These are phyloP conservation scores for Alternaria incomplexa DNA, from an alignment of 2,329 filamentous ascomycete species.

Conservation along the genomic window DNA sequence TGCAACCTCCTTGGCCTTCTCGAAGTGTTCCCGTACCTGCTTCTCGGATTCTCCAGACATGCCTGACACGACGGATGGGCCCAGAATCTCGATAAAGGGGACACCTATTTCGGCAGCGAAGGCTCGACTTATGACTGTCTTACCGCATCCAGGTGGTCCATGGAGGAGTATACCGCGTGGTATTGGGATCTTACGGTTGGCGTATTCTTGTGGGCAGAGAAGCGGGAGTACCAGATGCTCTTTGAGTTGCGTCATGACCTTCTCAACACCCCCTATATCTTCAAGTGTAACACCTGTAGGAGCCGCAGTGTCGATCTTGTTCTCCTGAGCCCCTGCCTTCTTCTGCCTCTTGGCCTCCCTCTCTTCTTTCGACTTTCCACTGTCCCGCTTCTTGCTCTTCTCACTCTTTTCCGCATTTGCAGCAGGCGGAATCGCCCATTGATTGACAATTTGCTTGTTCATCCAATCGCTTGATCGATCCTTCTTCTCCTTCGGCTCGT, in stretches of 20 bases:
- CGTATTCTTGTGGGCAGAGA: slow-evolving; percentile 69
- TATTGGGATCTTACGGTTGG: slow-evolving; percentile 69
- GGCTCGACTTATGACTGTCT: slow-evolving; percentile 82
- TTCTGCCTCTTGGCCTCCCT: slow-evolving; percentile 71
- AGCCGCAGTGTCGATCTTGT: slow-evolving; percentile 65
- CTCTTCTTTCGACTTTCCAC: slow-evolving; percentile 65
- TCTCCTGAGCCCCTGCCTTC: slow-evolving; percentile 41
- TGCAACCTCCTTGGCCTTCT: slow-evolving; percentile 83
- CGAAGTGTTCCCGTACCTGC: slow-evolving; percentile 82
- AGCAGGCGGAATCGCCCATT: slow-evolving; percentile 55
- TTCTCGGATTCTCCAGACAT: slow-evolving; percentile 92
- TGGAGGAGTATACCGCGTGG: slow-evolving; percentile 79
- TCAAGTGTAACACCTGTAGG: slow-evolving; percentile 71
- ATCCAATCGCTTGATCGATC: slow-evolving; percentile 60
- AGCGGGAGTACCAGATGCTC: slow-evolving; percentile 77
- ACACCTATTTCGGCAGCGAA: slow-evolving; percentile 77
- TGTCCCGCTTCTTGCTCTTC: slow-evolving; percentile 53
- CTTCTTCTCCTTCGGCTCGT: slow-evolving; percentile 27
- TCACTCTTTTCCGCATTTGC: slow-evolving; percentile 39
- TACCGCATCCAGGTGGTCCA: slow-evolving; percentile 84
- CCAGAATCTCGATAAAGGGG: slow-evolving; percentile 81
- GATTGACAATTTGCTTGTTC: slow-evolving; percentile 68
- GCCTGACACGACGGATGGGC: slow-evolving; percentile 79
- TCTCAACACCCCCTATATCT: slow-evolving; percentile 78
- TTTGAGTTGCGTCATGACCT: slow-evolving; percentile 71